These are phyloP conservation scores for Sporothrix luriei DNA, from an alignment of 2,329 filamentous ascomycete species.

Conservation along the genomic window DNA sequence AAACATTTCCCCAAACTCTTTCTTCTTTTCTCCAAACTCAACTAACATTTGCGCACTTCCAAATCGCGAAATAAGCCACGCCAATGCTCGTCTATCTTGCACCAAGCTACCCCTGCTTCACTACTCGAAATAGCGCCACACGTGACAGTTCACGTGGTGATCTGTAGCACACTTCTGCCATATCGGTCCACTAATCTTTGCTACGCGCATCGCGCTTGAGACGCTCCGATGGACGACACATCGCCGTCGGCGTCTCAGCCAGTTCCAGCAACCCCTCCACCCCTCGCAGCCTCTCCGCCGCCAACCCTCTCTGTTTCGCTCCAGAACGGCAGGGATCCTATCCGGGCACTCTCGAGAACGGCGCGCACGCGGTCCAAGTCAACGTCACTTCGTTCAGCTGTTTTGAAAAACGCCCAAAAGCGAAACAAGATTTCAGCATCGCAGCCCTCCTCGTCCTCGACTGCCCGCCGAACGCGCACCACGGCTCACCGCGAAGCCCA, in stretches of 20 bases:
- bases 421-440: not conserved
- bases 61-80: not conserved
- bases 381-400: not conserved
- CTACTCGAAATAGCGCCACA: not conserved
- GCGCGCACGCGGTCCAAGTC: not conserved
- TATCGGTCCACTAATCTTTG: constrained; percentile 14
- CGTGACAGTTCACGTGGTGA: not conserved
- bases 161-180: not conserved
- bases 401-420: not conserved
- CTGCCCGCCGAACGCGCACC: not conserved
- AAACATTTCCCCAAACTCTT: not conserved
- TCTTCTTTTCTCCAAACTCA: not conserved
- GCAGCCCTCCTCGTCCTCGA: not conserved
- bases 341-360: not conserved
- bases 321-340: not conserved
- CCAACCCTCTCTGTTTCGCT: not conserved
- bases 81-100: not conserved
- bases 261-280: not conserved
- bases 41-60: not conserved
- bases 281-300: not conserved
- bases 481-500: not conserved
- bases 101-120: not conserved
- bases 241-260: constrained; percentile 13
- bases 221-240: not conserved
- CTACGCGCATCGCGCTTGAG: constrained; percentile 11